Percentiles rank a stretch among this genome's conserved stretches.
phyloP scores from a whole-genome alignment of 352 stramenopile species.

The Hyaloperonospora brassicae region DNA sequence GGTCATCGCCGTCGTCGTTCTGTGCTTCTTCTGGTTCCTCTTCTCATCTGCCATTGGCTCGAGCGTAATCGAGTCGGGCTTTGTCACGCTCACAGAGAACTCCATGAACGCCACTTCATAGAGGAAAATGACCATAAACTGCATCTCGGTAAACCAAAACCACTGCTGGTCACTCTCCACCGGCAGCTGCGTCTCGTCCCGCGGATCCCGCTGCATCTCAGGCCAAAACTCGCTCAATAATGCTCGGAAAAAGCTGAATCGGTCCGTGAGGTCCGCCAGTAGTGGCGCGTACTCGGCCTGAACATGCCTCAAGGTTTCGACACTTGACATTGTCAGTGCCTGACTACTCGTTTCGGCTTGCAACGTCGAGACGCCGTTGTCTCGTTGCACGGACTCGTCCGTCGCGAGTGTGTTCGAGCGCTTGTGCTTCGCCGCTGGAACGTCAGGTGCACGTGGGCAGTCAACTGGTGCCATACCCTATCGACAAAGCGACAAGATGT shows the following conservation, averaged over 20 bases:
- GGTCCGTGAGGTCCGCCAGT: constrained; percentile 24
- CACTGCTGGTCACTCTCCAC: constrained; percentile 51
- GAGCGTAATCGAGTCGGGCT: constrained; percentile 60
- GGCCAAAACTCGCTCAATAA: constrained; percentile 67
- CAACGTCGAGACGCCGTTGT: too few relatives aligned
- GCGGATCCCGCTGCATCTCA: constrained; percentile 46
- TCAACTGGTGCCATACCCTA: too few relatives aligned
- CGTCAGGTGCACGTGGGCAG: too few relatives aligned
- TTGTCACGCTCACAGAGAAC: constrained; percentile 77
- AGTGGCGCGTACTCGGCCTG: constrained; percentile 25
- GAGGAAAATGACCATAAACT: constrained; percentile 72
- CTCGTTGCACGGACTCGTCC: too few relatives aligned
- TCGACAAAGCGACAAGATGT: too few relatives aligned
- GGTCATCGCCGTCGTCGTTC: too few relatives aligned
- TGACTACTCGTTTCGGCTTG: too few relatives aligned
- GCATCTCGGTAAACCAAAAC: constrained; percentile 83
- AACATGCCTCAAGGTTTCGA: constrained; percentile 9
- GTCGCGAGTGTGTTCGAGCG: too few relatives aligned
- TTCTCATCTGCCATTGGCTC: constrained; percentile 32
- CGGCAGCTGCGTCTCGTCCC: constrained; percentile 24
- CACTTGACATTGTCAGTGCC: too few relatives aligned
- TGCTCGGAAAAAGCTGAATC: constrained; percentile 52
- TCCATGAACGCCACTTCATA: constrained; percentile 84
- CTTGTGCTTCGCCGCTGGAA: too few relatives aligned
- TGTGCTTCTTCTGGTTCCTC: not conserved